Base-by-base conservation (phyloP, 192 early-diverging fungal genomes). In the Powellomyces hirtus region DNA sequence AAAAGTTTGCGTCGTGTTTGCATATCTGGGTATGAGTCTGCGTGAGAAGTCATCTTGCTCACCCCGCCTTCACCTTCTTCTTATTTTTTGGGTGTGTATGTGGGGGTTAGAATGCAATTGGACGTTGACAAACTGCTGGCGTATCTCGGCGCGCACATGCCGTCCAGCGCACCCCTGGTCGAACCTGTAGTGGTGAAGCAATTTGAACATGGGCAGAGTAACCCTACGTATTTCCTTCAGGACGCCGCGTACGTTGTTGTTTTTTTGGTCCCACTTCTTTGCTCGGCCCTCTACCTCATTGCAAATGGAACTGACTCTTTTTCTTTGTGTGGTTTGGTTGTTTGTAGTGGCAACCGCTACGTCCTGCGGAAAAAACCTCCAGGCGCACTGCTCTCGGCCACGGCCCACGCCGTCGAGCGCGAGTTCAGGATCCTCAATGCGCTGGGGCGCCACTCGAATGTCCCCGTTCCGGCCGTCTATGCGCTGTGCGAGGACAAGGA, bases 301-400 rank as follows among this genome's bases (percentile, higher is more conserved):
- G n/a, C n/a, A n/a, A n/a, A n/a, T n/a, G n/a, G n/a, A n/a, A n/a
- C n/a, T n/a, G n/a, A n/a, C n/a, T n/a, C n/a, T n/a, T n/a, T n/a
- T n/a, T n/a, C n/a, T 7, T 37, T 2, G 1, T 33, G 29, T 61
- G 16, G n/a, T n/a, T n/a, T n/a, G n/a, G n/a, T n/a, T n/a, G n/a
- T n/a, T n/a, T n/a, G n/a, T n/a, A 92, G 89, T 46, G 78, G 77
- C 38, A 80, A 72, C 30, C 76, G 75, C 27, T 93, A 88, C 70
- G 93, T 95, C 37, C 78, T 97, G 42, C 88, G 94, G 63, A 96
- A 96, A 81, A 96, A 96, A 76, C 96, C 94, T 1, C 89, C 91
- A 13, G 96, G 96, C 11, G 60, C 84, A 10, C 80, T 98, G 16
- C 45, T 98, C 13, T 92, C 91, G 11, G 85, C 84, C 37, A 95